These are phyloP conservation scores for Trametes gibbosa DNA, from an alignment of 768 basidiomycete genomes.

Conservation along the genomic window DNA sequence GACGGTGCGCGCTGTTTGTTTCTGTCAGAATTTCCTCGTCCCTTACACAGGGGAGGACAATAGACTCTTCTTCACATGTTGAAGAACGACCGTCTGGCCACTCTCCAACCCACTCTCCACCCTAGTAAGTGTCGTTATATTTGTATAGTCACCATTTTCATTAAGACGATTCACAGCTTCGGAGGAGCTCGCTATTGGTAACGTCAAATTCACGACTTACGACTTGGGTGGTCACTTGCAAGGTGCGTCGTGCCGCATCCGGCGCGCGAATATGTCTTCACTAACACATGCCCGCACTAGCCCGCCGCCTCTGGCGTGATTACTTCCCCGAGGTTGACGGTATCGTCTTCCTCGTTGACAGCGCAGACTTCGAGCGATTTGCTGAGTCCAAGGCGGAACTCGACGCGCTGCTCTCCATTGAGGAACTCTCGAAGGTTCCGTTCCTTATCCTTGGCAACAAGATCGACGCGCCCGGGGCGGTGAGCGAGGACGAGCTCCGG, in stretches of 20 bases:
- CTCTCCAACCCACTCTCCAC: constrained; percentile 96
- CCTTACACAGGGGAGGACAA: neutral
- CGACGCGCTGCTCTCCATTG: constrained; percentile 92
- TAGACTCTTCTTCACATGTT: constrained; percentile 98
- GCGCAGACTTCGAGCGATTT: constrained; percentile 95
- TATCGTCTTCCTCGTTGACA: constrained; percentile 97
- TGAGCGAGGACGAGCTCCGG: constrained; percentile 95
- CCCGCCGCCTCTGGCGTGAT: constrained; percentile 98
- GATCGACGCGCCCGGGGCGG: constrained; percentile 97
- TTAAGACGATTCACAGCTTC: constrained; percentile 61
- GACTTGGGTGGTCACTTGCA: constrained; percentile 98
- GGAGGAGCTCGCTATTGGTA: constrained; percentile 97
- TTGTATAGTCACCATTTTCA: constrained; percentile 8
- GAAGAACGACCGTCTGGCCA: constrained; percentile 97
- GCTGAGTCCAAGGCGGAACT: constrained; percentile 96
- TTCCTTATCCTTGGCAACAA: constrained; percentile 99
- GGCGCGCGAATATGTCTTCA: neutral
- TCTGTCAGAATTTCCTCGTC: neutral
- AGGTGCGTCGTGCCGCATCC: constrained; percentile 45
- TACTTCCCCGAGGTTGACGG: constrained; percentile 99
- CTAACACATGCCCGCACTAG: constrained; percentile 34
- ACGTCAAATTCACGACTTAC: constrained; percentile 98
- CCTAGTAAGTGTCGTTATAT: constrained; percentile 62
- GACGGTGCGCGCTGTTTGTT: constrained; percentile 54
- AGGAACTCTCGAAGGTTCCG: constrained; percentile 92